Evolutionary conservation across 2,329 filamentous ascomycete species (phyloP).

Genomic region (Exophiala dermatitidis): DNA sequence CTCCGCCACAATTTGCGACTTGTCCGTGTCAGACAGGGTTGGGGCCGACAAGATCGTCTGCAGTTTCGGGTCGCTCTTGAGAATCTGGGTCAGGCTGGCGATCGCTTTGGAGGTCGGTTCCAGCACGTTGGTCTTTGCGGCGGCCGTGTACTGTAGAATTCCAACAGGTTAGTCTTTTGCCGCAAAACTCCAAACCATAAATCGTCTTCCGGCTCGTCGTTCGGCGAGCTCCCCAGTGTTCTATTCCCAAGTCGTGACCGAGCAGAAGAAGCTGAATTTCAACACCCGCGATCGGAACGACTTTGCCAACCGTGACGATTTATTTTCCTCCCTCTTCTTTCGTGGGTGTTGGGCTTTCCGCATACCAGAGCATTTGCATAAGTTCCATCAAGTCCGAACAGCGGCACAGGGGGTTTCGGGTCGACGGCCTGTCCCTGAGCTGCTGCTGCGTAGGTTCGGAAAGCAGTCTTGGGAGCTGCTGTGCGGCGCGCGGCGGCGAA

Average conservation of each 20-base stretch:
- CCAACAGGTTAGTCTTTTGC: neutral
- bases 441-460: slow-evolving; percentile 69
- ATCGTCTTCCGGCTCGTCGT: neutral
- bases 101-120: slow-evolving; percentile 80
- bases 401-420: slow-evolving; percentile 75
- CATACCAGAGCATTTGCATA: slow-evolving; percentile 98
- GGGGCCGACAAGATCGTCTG: slow-evolving; percentile 67
- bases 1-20: slow-evolving; percentile 77
- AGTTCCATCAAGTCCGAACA: slow-evolving; percentile 95
- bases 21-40: slow-evolving; percentile 70
- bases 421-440: slow-evolving; percentile 42
- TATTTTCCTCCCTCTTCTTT: too few relatives aligned
- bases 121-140: slow-evolving; percentile 77
- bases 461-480: slow-evolving; percentile 53
- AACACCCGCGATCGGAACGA: too few relatives aligned
- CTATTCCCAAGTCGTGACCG: too few relatives aligned
- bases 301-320: too few relatives aligned
- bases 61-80: slow-evolving; percentile 81
- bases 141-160: slow-evolving; percentile 75
- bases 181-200: neutral
- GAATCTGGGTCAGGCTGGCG: slow-evolving; percentile 59
- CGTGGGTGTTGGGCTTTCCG: neutral
- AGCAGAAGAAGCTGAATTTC: too few relatives aligned
- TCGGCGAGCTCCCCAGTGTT: too few relatives aligned
- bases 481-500: slow-evolving; percentile 54